A percentile compares a stretch with the other conserved stretches of the same genome.
These are phyloP conservation scores for Pythium monospermum DNA, from an alignment of 352 stramenopile species.

Conservation along the genomic window DNA sequence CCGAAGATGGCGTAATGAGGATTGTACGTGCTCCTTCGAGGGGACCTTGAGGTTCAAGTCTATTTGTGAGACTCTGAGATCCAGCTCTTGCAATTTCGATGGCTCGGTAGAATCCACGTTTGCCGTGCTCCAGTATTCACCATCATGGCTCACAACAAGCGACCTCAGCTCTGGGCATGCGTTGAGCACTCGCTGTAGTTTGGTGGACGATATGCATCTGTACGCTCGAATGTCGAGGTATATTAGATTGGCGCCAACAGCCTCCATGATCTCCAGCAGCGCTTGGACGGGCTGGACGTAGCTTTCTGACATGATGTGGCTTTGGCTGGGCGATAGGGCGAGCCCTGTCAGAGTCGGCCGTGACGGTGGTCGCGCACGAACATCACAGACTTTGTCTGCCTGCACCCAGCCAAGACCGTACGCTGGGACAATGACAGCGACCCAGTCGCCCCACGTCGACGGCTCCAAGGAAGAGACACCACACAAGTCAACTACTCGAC, in stretches of 20 bases:
- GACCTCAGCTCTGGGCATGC: not conserved
- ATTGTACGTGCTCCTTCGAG: too few species aligned
- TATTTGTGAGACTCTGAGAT: too few species aligned
- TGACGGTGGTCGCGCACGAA: not conserved
- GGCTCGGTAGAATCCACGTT: too few species aligned
- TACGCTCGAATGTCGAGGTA: not conserved
- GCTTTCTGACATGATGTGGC: too few species aligned
- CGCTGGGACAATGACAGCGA: not conserved
- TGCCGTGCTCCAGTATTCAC: not conserved
- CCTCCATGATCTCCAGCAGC: not conserved
- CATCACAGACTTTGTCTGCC: not conserved
- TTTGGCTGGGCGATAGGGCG: too few species aligned
- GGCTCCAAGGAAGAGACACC: not conserved
- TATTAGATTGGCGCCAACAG: not conserved
- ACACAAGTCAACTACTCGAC: conserved; percentile 1
- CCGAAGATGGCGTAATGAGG: too few species aligned
- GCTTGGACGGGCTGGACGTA: not conserved
- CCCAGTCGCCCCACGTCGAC: not conserved
- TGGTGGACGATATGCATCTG: not conserved
- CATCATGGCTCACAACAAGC: not conserved
- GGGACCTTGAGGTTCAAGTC: too few species aligned
- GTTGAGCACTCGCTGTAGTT: not conserved
- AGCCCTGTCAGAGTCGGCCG: not conserved
- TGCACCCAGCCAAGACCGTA: not conserved
- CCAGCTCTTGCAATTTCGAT: too few species aligned